Conservation (phyloP, 2,329 filamentous ascomycete genomes). For the Magnaporthales sp. region DNA sequence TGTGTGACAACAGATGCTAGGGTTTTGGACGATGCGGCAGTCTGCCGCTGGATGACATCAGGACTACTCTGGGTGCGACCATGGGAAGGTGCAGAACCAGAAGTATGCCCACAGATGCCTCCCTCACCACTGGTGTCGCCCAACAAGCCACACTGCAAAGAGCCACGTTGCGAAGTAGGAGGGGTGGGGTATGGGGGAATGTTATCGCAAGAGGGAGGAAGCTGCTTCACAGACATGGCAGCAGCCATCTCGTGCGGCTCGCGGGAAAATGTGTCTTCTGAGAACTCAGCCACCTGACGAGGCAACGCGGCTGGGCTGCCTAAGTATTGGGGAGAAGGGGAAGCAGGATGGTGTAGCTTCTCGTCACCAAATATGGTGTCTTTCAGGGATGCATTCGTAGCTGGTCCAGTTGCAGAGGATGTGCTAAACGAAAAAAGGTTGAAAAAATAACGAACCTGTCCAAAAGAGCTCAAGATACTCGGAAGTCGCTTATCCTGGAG, state of each 20-base stretch:
- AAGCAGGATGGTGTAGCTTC: constrained; percentile 12
- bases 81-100: constrained; percentile 23
- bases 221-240: background rate
- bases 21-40: constrained; percentile 42
- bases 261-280: constrained; percentile 22
- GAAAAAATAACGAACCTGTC: constrained; percentile 93
- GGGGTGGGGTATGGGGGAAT: constrained; percentile 46
- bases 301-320: constrained; percentile 15
- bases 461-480: constrained; percentile 95
- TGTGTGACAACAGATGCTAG: constrained; percentile 57
- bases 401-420: constrained; percentile 29
- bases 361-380: constrained; percentile 10
- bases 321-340: constrained; percentile 4
- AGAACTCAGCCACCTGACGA: constrained; percentile 8
- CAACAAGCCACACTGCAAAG: constrained; percentile 33
- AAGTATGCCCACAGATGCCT: constrained; percentile 22
- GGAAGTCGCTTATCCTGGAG: constrained; percentile 90
- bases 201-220: constrained; percentile 19
- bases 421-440: constrained; percentile 32
- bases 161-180: constrained; percentile 40
- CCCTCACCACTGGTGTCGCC: constrained; percentile 31
- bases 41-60: constrained; percentile 32
- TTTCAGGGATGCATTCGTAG: constrained; percentile 23
- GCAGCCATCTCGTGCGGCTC: constrained; percentile 26
- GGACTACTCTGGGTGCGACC: constrained; percentile 36